Evolutionary conservation across 352 stramenopile genomes (phyloP), one percentile per base, ranked within the genome.

Genomic region (Phytophthora macrochlamydospora): DNA sequence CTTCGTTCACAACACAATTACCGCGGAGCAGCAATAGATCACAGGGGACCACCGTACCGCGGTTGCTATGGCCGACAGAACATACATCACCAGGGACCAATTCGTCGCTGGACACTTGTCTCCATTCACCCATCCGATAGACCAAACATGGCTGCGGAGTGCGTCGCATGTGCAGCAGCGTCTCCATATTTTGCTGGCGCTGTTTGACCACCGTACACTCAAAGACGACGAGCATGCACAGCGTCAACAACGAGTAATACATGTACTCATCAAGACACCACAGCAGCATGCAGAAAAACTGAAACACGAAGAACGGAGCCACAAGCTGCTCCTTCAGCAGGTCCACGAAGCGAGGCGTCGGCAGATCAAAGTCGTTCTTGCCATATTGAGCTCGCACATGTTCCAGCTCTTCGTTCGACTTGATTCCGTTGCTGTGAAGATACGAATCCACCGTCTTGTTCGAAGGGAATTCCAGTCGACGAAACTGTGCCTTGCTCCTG

Each of bases 181-280:
- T 95, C 66, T 98, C 79, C 49, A 99, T 79, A 65, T 95, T 97
- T 67, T 98, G 97, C 61, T 98, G 83, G 7, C 97, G 90, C 67
- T 98, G 97, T 45, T 97, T 93, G 14, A 98, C 97, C 1, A 98
- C 93, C 6, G 97, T 98, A 29, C 87, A 94, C 73, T 99, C 98
- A 67, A 99, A 99, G 70, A 99, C 87, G 44, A 99, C 72, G 44
- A 99, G 92, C 83, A 99, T 99, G 29, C 94, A 75, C 9, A 99
- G 87, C 38, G 98, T 99, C 66, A 99, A 98, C 11, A 99, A 75
- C 32, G 95, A 97, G 83, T 99, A 99, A 77, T 99, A 97, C 96
- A 98, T 99, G 86, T 99, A 99, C 75, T 99, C 98, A 76, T 99
- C 98, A 8, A 99, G 84, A 77, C 92, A 98, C 96, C 98, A 99